Evolutionary conservation across 2,329 filamentous ascomycete genomes (phyloP), one percentile per base, ranked within the genome.

Genomic region (Neurospora sp.): DNA sequence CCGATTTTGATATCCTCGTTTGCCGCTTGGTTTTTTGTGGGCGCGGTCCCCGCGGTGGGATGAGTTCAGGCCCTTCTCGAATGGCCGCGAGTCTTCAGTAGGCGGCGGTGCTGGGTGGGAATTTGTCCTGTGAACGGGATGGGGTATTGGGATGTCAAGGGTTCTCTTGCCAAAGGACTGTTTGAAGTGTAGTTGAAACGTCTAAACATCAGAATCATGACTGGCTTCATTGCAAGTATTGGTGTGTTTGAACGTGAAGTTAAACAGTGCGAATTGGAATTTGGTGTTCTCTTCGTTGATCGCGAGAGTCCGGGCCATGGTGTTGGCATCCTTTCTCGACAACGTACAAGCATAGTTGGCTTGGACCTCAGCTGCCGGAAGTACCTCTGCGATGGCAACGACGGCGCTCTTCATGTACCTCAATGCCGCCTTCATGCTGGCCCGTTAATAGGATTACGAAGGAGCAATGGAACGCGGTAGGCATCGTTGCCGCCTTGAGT

Each of bases 1-100:
- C 19, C 17, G 17, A 11, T 23, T 67, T 69, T 12, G 28, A 15
- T 19, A 41, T 57, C 40, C 57, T 67, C 65, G 37, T 40, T 40
- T 10, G 69, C 68, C 17, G 57, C 70, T 23, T 70, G 62, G 68
- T 69, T 66, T 38, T 66, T 67, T 37, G 71, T 46, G 6, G 19
- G 52, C 52, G 52, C 52, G 12, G 11, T 33, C 23, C 52, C 52
- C 5, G 52, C 15, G 15, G 5, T 17, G 28, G 17, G 28, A 28
- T 62, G 52, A 33, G 52, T 62, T 36, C 52, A 28, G 46, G 46
- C 4, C 12, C 23, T 28, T 62, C 12, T 28, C 12, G 46, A 15
- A 62, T 6, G 28, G 52, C 52, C 23, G 52, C 33, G 15, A 33
- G 23, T 17, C 23, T 17, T 62, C 52, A 3, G 52, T 52, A 62